A percentile compares a stretch with the other conserved stretches of the same genome.
Evolutionary conservation across 140 eudicot genomes (phyloP).

Genomic region (Anethum foeniculum): DNA sequence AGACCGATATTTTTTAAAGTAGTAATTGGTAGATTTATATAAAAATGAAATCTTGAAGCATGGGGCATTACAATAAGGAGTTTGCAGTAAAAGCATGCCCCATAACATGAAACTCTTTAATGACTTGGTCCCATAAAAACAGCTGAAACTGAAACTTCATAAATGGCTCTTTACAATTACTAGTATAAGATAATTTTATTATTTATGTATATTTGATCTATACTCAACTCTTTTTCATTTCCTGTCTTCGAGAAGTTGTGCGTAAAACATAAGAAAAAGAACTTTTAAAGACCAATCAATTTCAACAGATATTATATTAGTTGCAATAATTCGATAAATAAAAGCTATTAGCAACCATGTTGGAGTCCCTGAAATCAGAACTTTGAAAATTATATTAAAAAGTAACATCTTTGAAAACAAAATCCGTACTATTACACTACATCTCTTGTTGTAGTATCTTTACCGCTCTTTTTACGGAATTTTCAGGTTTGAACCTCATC

Average conservation of each 20-base stretch:
- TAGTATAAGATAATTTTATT: neutral
- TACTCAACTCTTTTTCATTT: neutral
- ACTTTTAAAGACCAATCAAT: too few relatives aligned
- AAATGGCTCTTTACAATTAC: neutral
- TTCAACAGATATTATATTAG: too few relatives aligned
- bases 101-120: conserved; percentile 13
- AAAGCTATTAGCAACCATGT: too few relatives aligned
- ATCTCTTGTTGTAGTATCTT: too few relatives aligned
- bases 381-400: too few relatives aligned
- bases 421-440: too few relatives aligned
- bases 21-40: neutral
- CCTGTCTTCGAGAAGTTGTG: neutral
- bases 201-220: neutral
- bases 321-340: too few relatives aligned
- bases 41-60: conserved; percentile 5
- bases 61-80: conserved; percentile 14
- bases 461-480: too few relatives aligned
- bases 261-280: too few relatives aligned
- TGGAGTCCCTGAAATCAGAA: too few relatives aligned
- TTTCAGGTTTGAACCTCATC: too few relatives aligned
- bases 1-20: neutral
- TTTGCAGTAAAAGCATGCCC: conserved; percentile 7
- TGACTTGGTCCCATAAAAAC: conserved; percentile 13
- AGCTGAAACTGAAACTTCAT: conserved; percentile 7
- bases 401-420: too few relatives aligned